Base-by-base conservation (phyloP, 768 basidiomycete species). In the Neoboletus brunneissimus region DNA sequence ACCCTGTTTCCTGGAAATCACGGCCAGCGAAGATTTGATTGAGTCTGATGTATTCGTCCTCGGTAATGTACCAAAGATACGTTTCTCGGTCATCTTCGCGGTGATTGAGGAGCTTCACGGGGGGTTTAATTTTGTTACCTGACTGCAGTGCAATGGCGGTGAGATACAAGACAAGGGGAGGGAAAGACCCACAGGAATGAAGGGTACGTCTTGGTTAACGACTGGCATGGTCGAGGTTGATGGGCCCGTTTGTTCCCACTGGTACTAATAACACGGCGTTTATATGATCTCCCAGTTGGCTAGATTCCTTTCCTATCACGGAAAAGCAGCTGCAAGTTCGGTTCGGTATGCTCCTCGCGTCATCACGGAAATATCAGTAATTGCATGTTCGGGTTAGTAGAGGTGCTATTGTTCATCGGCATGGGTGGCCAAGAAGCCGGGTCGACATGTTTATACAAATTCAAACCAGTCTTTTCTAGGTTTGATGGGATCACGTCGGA, bases 1-100 rank as follows among this genome's bases (percentile, higher is more conserved):
- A 8, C 10, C 55, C 51, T 13, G 61, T 61, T 0, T 61, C 48
- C 29, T 61, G 60, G 48, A 61, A 51, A 9, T 61, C 60, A 4
- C 23, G 57, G 37, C 42, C 59, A 13, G 12, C 52, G 7, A 62
- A 61, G 25, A 62, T 42, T 20, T 61, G 7, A 22, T 51, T 62
- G 41, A 62, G 61, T 25, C 61, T 48, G 11, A 57, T 50, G 46
- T 61, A 62, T 42, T 62, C 61, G 43, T 57, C 55, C 48, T 62
- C 55, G 38, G 60, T 62, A 34, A 62, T 62, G 45, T 62, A 62
- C 59, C 61, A 62, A 3, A 62, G 53, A n/a, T 62, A 54, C 4
- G 25, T 20, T 0, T 52, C 22, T 6, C 29, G 12, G 16, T 18
- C 43, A 3, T 11, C 45, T 5, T 53, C 53, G 23, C n/a, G 18